phyloP scores from a whole-genome alignment of 257 asterid species.

The Solanum pimpinellifolium region DNA sequence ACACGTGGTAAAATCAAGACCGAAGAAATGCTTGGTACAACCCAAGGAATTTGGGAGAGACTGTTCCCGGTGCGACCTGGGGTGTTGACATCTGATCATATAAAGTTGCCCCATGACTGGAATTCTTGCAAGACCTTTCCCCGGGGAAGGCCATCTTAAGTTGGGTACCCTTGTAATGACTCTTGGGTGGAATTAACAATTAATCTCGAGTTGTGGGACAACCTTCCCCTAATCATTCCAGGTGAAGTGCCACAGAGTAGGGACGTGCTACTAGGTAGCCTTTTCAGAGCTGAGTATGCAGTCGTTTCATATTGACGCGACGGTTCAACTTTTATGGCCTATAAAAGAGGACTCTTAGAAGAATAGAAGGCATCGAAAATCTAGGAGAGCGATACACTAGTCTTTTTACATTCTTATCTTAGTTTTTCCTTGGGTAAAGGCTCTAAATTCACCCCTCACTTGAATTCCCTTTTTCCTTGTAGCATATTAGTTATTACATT shows the following conservation, averaged over 20 bases:
- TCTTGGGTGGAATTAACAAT: not conserved
- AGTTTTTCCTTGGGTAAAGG: not conserved
- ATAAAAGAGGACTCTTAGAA: not conserved
- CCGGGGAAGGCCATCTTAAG: not conserved
- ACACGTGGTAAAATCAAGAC: not conserved
- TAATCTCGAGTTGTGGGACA: not conserved
- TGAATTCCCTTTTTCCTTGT: not conserved
- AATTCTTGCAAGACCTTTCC: not conserved
- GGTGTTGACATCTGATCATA: not conserved
- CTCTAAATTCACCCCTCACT: not conserved
- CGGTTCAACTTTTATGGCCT: not conserved
- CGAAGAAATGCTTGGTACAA: not conserved
- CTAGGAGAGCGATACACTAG: not conserved
- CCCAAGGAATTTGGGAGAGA: not conserved
- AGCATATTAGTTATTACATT: not conserved
- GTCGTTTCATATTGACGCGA: not conserved
- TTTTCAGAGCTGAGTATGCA: not conserved
- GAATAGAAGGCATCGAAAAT: not conserved
- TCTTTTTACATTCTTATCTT: not conserved
- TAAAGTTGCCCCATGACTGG: not conserved
- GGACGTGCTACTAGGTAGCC: not conserved
- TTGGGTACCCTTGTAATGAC: not conserved
- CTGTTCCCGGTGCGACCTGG: not conserved
- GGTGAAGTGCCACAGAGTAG: not conserved
- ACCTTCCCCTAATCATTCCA: not conserved